Evolutionary conservation across 2,329 filamentous ascomycete species (phyloP).

Genomic region (Capronia americana): DNA sequence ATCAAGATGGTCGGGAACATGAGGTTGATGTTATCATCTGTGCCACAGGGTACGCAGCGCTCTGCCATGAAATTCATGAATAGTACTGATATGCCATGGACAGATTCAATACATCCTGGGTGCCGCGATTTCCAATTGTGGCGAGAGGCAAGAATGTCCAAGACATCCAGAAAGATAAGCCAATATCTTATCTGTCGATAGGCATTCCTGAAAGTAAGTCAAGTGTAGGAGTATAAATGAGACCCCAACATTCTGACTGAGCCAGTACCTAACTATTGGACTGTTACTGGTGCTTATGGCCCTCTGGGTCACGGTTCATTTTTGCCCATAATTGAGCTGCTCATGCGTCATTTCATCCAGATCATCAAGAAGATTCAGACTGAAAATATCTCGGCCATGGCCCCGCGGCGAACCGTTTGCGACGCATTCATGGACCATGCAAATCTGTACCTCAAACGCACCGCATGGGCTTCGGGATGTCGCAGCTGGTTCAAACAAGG

Average conservation of each 20-base stretch:
- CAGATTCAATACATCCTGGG: conserved; percentile 33
- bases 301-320: conserved; percentile 41
- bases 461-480: conserved; percentile 22
- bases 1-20: conserved; percentile 36
- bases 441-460: conserved; percentile 48
- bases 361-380: conserved; percentile 40
- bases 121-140: conserved; percentile 30
- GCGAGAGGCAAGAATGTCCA: conserved; percentile 25
- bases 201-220: conserved; percentile 30
- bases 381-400: conserved; percentile 32
- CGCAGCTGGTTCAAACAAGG: conserved; percentile 34
- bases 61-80: too few species aligned
- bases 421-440: conserved; percentile 48
- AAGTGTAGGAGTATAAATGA: too few species aligned
- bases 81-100: too few species aligned
- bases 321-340: conserved; percentile 39
- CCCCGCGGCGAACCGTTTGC: conserved; percentile 37
- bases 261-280: too few species aligned
- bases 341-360: conserved; percentile 36
- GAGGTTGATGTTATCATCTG: conserved; percentile 36
- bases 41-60: conserved; percentile 36
- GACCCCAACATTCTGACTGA: too few species aligned
- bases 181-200: conserved; percentile 32
- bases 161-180: conserved; percentile 22
- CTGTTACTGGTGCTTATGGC: conserved; percentile 38